Evolutionary conservation across 2,329 filamentous ascomycete species (phyloP), one percentile per base, ranked within the genome.

Genomic region (Sporothrix globosa): DNA sequence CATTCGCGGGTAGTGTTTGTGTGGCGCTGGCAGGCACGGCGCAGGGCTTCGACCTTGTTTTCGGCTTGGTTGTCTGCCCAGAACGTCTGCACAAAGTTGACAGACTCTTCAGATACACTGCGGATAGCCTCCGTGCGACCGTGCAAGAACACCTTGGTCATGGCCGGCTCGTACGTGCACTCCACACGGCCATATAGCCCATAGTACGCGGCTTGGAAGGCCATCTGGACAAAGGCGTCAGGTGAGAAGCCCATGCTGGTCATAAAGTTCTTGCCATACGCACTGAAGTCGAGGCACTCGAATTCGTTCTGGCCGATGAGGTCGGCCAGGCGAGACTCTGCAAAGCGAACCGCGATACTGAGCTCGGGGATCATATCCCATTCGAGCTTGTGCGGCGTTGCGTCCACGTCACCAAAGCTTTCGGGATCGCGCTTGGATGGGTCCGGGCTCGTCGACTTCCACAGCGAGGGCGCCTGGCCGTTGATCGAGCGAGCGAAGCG

Each of bases 221-320:
- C 96, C 95, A 99, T 98, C 80, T 99, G 96, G 24, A 99, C 92
- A 78, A 97, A 99, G 0, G 96, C 96, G 78, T 98, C 96, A 0
- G 96, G 95, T 0, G 95, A 98, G 81, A 98, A 96, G 9, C 95
- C 95, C 90, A 96, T 96, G 0, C 91, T 93, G 0, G 93, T 98
- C 80, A 99, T 97, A 78, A 97, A 97, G 80, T 96, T 97, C 84
- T 97, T 97, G 74, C 96, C 96, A 76, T 97, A 99, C 30, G 90
- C 88, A 65, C 84, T 82, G 75, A 98, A 98, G 75, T 98, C 95
- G 4, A 98, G 85, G 14, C 93, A 96, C 73, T 93, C 87, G 76
- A 98, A 97, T 80, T 99, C 96, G 77, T 97, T 97, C 79, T 99
- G 96, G 77, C 95, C 91, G 75, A 99, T 97, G 53, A 98, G 84